Base-by-base conservation (phyloP, 1,284 basidiomycete species). In the Anthracocystis walkeri region DNA sequence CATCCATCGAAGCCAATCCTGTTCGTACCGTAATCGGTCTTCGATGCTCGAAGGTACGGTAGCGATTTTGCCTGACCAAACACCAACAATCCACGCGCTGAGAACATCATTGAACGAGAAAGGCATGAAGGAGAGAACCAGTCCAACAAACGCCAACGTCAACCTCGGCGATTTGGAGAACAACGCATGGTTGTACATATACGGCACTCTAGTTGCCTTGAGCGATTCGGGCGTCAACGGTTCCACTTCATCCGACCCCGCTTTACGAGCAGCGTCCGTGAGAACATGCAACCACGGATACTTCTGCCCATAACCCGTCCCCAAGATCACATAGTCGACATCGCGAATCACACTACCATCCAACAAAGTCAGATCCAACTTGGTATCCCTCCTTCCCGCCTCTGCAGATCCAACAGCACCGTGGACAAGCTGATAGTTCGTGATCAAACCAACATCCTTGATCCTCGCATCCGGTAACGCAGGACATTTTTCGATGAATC, bases 271-370 rank as follows among this genome's bases (percentile, higher is more conserved):
- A 8, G 49, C 48, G 16, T 73, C 64, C 12, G 67, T 67, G 3
- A 81, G 65, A 0, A 81, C 63, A 51, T 79, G 59, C 27, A 79
- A 52, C 54, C 70, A 81, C 1, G 71, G 75, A 49, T 69, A 80
- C 38, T 63, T 67, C 21, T 74, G 65, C 2, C 69, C 71, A 44
- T 82, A 82, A 0, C 78, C 78, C 3, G 74, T 71, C 0, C 73
- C 78, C 1, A 78, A 58, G 2, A 80, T 65, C 25, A 81, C 68
- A 16, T 73, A 65, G 44, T 81, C 80, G 7, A 80, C 75, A 16
- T 72, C 58, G 18, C 41, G 16, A 8, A 82, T 60, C 14, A 69
- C 44, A 20, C 58, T 61, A 0, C 75, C 78, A 46, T 82, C 77
- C 23, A 57, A 20, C 27, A 82, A 56, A 14, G 63, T 64, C 11